Conservation (phyloP, 805 yeast genomes). For the Metschnikowia drakensbergensis region DNA sequence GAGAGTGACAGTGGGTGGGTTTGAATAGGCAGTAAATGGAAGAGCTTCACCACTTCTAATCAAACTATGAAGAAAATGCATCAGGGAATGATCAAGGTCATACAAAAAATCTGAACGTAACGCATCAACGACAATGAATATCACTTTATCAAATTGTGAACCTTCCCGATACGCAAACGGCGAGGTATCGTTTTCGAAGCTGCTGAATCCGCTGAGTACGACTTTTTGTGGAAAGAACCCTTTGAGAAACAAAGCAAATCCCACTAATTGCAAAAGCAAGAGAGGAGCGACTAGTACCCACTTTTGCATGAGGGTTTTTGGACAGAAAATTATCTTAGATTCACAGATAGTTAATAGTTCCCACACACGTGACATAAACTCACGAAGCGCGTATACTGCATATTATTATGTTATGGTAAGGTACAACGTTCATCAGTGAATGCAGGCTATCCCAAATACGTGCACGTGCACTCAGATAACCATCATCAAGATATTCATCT, state of each 20-base stretch:
- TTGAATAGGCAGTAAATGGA: slow-evolving; percentile 87
- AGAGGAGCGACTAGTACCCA: background rate
- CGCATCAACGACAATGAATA: slow-evolving; percentile 90
- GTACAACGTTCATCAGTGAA: no score
- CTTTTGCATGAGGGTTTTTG: background rate
- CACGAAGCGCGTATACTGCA: background rate
- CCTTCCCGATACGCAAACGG: slow-evolving; percentile 15
- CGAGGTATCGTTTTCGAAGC: slow-evolving; percentile 24
- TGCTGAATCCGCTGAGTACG: slow-evolving; percentile 56
- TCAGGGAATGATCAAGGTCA: slow-evolving; percentile 52
- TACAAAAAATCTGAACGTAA: slow-evolving; percentile 84
- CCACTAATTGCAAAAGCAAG: slow-evolving; percentile 28
- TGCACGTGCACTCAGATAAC: no score
- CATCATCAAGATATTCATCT: no score
- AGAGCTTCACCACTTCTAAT: slow-evolving; percentile 66
- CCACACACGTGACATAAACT: background rate
- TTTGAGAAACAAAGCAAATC: slow-evolving; percentile 59
- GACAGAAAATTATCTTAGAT: background rate
- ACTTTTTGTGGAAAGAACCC: slow-evolving; percentile 95
- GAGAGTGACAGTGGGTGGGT: slow-evolving; percentile 95
- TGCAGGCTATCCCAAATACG: no score
- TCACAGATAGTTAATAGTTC: background rate
- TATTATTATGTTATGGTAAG: background rate
- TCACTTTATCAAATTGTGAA: slow-evolving; percentile 60
- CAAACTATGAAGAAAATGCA: slow-evolving; percentile 63